phyloP scores from a whole-genome alignment of 495 filamentous ascomycete genomes.

The Talaromyces nanjingensis region DNA sequence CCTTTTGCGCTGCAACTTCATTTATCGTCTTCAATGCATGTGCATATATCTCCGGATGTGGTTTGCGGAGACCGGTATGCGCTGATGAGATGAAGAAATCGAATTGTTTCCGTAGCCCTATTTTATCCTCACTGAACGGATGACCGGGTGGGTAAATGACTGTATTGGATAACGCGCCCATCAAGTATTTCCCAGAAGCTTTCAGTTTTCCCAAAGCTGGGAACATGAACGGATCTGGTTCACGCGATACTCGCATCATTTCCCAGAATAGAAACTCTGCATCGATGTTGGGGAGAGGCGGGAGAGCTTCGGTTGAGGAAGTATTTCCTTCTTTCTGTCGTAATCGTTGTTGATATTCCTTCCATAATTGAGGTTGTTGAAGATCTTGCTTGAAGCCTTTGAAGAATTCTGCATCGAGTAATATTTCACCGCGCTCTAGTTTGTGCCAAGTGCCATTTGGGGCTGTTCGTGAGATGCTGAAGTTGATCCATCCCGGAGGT shows the following conservation, averaged over 20 bases:
- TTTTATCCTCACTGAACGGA: constrained; percentile 37
- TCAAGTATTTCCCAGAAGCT: constrained; percentile 54
- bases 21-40: constrained; percentile 60
- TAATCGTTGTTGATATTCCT: constrained; percentile 42
- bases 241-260: constrained; percentile 75
- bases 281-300: constrained; percentile 67
- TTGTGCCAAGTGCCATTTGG: constrained; percentile 86
- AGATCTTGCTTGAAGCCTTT: constrained; percentile 69
- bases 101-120: constrained; percentile 55
- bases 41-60: constrained; percentile 73
- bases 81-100: constrained; percentile 80
- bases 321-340: constrained; percentile 23
- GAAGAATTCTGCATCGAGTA: constrained; percentile 69
- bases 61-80: constrained; percentile 84
- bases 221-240: constrained; percentile 78
- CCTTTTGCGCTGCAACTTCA: constrained; percentile 47
- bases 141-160: constrained; percentile 70
- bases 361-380: constrained; percentile 58
- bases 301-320: constrained; percentile 3
- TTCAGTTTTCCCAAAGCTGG: constrained; percentile 69
- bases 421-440: constrained; percentile 69
- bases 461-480: constrained; percentile 68
- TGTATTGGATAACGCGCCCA: constrained; percentile 86
- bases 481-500: constrained; percentile 84
- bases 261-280: constrained; percentile 78